These are phyloP conservation scores for Goffeauzyma gilvescens DNA, from an alignment of 768 basidiomycete species.

Conservation along the genomic window DNA sequence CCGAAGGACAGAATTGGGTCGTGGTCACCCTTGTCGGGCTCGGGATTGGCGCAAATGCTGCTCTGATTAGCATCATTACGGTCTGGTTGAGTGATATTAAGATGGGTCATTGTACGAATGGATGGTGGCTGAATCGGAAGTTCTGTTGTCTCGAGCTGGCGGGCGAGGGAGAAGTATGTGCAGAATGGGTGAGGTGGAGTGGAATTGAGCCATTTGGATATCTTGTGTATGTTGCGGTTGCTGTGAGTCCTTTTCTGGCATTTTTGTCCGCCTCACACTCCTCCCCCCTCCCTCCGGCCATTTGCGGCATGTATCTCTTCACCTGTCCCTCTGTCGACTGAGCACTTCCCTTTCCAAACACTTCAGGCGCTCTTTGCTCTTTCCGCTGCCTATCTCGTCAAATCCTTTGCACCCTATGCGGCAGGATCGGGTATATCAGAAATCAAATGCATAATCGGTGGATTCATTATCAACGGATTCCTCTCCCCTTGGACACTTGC, in stretches of 20 bases:
- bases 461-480: slow-evolving; percentile 93
- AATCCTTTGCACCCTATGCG: slow-evolving; percentile 74
- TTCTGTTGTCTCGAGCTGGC: slow-evolving; percentile 93
- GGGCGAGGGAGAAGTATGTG: slow-evolving; percentile 59
- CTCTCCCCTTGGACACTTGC: slow-evolving; percentile 72
- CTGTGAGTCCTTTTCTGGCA: slow-evolving; percentile 40
- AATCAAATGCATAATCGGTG: slow-evolving; percentile 92
- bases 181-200: slow-evolving; percentile 81
- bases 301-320: neutral
- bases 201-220: slow-evolving; percentile 46
- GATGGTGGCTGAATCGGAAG: slow-evolving; percentile 96
- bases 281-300: slow-evolving; percentile 29
- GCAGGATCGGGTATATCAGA: slow-evolving; percentile 97
- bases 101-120: slow-evolving; percentile 85
- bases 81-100: slow-evolving; percentile 97
- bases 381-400: slow-evolving; percentile 71
- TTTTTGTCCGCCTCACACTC: too few relatives aligned
- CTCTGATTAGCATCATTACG: slow-evolving; percentile 79
- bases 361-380: slow-evolving; percentile 63
- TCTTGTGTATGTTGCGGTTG: slow-evolving; percentile 70
- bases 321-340: too few relatives aligned
- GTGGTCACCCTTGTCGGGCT: slow-evolving; percentile 74
- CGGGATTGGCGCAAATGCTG: slow-evolving; percentile 82
- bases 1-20: slow-evolving; percentile 76
- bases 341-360: neutral